Evolutionary conservation across 2,329 filamentous ascomycete species (phyloP).

Genomic region (Plectosphaerella sp.): DNA sequence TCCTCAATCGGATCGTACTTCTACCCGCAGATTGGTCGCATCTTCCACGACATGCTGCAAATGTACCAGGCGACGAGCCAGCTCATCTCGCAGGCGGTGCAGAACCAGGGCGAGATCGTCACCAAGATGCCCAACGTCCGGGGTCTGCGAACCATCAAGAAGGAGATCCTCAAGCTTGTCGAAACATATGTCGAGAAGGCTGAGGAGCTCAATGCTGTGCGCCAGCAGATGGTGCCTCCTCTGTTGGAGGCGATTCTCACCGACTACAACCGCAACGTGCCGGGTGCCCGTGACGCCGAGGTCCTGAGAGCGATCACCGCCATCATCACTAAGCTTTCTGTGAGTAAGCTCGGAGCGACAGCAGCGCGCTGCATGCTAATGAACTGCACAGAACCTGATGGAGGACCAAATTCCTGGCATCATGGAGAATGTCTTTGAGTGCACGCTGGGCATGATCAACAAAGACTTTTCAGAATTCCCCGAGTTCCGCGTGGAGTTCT

Average conservation of each 20-base stretch:
- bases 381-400: constrained; percentile 69
- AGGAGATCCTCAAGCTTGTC: constrained; percentile 97
- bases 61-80: constrained; percentile 98
- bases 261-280: constrained; percentile 96
- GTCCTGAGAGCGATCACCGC: constrained; percentile 97
- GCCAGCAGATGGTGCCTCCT: constrained; percentile 91
- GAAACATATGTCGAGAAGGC: constrained; percentile 98
- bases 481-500: constrained; percentile 98
- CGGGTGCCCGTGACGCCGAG: constrained; percentile 92
- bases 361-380: constrained; percentile 3
- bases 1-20: constrained; percentile 96
- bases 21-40: constrained; percentile 94
- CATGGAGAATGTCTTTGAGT: constrained; percentile 98
- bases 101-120: constrained; percentile 63
- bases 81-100: constrained; percentile 87
- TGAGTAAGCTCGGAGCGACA: constrained; percentile 45
- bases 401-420: constrained; percentile 96
- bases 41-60: constrained; percentile 97
- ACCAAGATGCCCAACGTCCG: constrained; percentile 97
- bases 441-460: constrained; percentile 99
- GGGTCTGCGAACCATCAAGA: constrained; percentile 95
- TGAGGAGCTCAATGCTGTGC: constrained; percentile 90
- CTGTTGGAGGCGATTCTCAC: constrained; percentile 89
- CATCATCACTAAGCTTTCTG: constrained; percentile 92
- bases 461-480: constrained; percentile 99